A percentile compares a stretch with the other conserved stretches of the same genome.
Evolutionary conservation across 2,329 filamentous ascomycete species (phyloP).

Genomic region (Hymenoscyphus fraxineus): DNA sequence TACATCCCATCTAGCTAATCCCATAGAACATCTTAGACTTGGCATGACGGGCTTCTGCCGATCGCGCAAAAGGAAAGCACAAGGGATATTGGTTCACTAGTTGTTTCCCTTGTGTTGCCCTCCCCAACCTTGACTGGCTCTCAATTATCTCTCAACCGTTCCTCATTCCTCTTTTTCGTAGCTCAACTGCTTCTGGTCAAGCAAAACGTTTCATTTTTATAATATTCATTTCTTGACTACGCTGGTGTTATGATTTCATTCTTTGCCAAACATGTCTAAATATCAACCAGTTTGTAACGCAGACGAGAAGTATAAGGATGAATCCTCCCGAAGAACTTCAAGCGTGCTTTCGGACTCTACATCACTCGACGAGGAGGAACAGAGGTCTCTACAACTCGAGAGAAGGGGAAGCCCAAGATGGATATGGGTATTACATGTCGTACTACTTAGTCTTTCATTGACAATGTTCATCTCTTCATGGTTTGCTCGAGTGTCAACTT

Average conservation of each 20-base stretch:
- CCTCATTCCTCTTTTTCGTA: slow-evolving; percentile 12
- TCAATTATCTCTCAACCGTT: slow-evolving; percentile 1
- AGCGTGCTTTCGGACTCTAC: slow-evolving; percentile 27
- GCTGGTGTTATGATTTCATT: slow-evolving; percentile 24
- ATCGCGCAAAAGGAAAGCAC: background rate
- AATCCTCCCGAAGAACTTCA: slow-evolving; percentile 17
- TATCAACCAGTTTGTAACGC: slow-evolving; percentile 26
- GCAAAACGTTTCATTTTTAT: slow-evolving; percentile 23
- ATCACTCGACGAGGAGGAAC: slow-evolving; percentile 28
- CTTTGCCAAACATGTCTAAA: slow-evolving; percentile 26
- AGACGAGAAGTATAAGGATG: slow-evolving; percentile 28
- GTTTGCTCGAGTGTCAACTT: slow-evolving; percentile 28
- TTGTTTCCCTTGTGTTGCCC: slow-evolving; percentile 6
- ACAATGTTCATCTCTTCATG: slow-evolving; percentile 28
- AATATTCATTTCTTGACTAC: slow-evolving; percentile 20
- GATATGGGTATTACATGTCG: slow-evolving; percentile 31
- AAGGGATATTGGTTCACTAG: background rate
- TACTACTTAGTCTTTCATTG: slow-evolving; percentile 28
- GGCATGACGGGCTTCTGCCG: background rate
- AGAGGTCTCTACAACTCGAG: slow-evolving; percentile 8
- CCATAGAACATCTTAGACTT: background rate
- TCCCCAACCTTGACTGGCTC: background rate
- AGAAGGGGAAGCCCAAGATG: slow-evolving; percentile 17
- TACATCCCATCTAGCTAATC: background rate
- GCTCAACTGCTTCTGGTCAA: slow-evolving; percentile 29